Evolutionary conservation across 1,139 yeast genomes (phyloP).

Genomic region (Sugiyamaella pinicola): DNA sequence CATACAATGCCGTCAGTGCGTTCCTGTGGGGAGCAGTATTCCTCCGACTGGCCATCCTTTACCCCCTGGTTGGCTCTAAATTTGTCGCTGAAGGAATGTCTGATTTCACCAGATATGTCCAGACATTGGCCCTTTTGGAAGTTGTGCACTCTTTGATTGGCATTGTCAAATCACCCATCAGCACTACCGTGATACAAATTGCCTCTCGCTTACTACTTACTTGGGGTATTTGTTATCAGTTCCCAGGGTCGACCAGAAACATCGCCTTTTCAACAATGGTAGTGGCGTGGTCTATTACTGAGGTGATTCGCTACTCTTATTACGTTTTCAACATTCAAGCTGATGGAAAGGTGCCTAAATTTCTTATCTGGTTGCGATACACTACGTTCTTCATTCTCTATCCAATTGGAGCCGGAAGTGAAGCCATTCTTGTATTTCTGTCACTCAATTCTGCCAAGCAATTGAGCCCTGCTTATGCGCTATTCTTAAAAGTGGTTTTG

Average conservation of each 20-base stretch:
- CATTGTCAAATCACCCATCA: conserved; percentile 77
- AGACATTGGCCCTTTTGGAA: conserved; percentile 82
- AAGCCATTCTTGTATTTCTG: conserved; percentile 66
- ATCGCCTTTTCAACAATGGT: conserved; percentile 65
- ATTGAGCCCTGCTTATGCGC: conserved; percentile 57
- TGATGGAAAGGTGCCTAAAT: conserved; percentile 58
- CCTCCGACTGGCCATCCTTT: conserved; percentile 42
- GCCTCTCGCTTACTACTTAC: conserved; percentile 81
- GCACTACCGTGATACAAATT: conserved; percentile 86
- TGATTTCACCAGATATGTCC: conserved; percentile 65
- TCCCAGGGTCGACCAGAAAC: conserved; percentile 67
- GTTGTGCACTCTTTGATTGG: conserved; percentile 73
- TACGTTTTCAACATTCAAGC: conserved; percentile 65
- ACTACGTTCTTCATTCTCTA: conserved; percentile 79
- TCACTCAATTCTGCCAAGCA: conserved; percentile 65
- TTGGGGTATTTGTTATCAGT: conserved; percentile 72
- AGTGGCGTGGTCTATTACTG: conserved; percentile 89
- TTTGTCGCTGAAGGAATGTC: conserved; percentile 60
- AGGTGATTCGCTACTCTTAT: conserved; percentile 82
- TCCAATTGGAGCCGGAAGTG: conserved; percentile 90
- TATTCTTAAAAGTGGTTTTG: conserved; percentile 58
- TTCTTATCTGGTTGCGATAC: conserved; percentile 76
- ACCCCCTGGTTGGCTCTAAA: conserved; percentile 50
- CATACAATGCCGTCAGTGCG: conserved; percentile 71
- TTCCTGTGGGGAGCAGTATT: conserved; percentile 67